phyloP scores from a whole-genome alignment of 305 asterid genomes.

The Fraxinus floribunda region DNA sequence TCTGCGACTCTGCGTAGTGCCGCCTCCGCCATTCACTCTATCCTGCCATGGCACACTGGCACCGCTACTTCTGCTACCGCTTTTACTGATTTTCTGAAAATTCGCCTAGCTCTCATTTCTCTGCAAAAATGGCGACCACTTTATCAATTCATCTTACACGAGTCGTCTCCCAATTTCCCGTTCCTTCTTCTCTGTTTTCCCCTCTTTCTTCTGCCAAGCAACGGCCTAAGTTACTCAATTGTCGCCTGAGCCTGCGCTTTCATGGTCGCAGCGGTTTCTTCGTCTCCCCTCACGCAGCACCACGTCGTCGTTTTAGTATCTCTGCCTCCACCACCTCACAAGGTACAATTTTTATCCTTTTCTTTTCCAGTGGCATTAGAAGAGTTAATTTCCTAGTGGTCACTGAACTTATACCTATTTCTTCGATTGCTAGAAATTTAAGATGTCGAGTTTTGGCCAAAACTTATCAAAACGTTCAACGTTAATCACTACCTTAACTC shows the following conservation, averaged over 20 bases:
- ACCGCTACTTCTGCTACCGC: not conserved
- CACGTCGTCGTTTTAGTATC: conserved; percentile 34
- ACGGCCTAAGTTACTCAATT: conserved; percentile 21
- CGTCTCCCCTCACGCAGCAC: conserved; percentile 2
- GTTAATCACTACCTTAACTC: no score
- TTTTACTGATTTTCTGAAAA: not conserved
- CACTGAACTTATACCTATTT: no score
- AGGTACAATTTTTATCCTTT: conserved; percentile 25
- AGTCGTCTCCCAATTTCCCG: conserved; percentile 32
- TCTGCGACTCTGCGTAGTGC: not conserved
- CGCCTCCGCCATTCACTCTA: not conserved
- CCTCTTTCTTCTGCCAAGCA: conserved; percentile 27
- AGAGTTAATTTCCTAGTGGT: no score
- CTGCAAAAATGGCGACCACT: conserved; percentile 35
- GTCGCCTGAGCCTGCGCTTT: conserved; percentile 22
- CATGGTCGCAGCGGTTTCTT: conserved; percentile 24
- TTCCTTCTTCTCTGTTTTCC: conserved; percentile 26
- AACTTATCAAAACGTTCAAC: no score
- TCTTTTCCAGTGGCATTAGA: not conserved
- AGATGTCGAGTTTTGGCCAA: no score
- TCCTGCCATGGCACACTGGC: not conserved
- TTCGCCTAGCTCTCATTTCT: not conserved
- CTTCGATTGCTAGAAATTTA: no score
- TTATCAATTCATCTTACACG: conserved; percentile 39
- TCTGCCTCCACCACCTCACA: conserved; percentile 33